These are phyloP conservation scores for Exophiala spinifera DNA, from an alignment of 2,329 filamentous ascomycete genomes.

Conservation along the genomic window DNA sequence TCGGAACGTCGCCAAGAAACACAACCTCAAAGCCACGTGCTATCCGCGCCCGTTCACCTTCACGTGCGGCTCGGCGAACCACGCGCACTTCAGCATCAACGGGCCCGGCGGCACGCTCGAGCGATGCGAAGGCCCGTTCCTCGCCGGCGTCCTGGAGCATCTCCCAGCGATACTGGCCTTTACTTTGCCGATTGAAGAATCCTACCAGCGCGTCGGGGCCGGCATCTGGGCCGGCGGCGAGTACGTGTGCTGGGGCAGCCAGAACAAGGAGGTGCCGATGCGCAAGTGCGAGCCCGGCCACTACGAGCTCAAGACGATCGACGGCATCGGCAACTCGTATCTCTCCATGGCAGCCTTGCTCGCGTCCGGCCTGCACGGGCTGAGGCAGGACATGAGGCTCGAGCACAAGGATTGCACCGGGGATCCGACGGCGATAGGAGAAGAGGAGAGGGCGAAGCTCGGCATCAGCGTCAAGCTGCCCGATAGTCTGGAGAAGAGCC, in stretches of 20 bases:
- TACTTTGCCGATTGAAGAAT: slow-evolving; percentile 61
- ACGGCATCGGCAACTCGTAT: slow-evolving; percentile 77
- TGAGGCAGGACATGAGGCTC: slow-evolving; percentile 37
- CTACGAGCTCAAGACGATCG: slow-evolving; percentile 77
- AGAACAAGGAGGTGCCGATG: slow-evolving; percentile 74
- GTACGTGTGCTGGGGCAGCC: slow-evolving; percentile 76
- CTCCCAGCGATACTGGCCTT: slow-evolving; percentile 67
- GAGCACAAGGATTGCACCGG: slow-evolving; percentile 34
- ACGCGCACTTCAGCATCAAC: slow-evolving; percentile 67
- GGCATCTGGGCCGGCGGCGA: slow-evolving; percentile 75
- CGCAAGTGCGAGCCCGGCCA: slow-evolving; percentile 64
- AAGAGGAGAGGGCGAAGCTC: slow-evolving; percentile 32
- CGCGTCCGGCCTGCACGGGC: slow-evolving; percentile 56
- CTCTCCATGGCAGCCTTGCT: slow-evolving; percentile 63
- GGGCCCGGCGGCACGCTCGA: slow-evolving; percentile 36
- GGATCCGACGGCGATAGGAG: slow-evolving; percentile 36
- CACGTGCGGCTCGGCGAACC: slow-evolving; percentile 62
- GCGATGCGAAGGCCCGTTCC: slow-evolving; percentile 58
- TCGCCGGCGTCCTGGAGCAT: slow-evolving; percentile 67
- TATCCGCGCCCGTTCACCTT: slow-evolving; percentile 66
- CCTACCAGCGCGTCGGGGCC: slow-evolving; percentile 66
- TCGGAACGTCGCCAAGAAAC: slow-evolving; percentile 58
- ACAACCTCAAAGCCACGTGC: slow-evolving; percentile 66
- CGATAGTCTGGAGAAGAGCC: slow-evolving; percentile 35
- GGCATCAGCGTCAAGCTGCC: slow-evolving; percentile 40